These are phyloP conservation scores for Camillea tinctor DNA, from an alignment of 2,329 filamentous ascomycete species.

Conservation along the genomic window DNA sequence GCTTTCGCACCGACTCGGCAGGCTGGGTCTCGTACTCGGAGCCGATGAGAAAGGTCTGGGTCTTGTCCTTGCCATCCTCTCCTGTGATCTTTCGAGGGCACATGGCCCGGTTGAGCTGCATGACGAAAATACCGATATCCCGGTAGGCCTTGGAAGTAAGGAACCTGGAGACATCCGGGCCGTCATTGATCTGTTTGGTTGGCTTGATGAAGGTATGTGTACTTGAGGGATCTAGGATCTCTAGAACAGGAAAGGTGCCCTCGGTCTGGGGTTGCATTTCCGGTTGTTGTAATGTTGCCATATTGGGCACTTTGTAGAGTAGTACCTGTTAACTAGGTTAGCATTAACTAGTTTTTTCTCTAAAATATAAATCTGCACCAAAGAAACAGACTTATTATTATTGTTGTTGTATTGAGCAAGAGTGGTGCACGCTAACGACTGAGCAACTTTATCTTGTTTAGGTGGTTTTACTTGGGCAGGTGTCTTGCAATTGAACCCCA, in stretches of 20 bases:
- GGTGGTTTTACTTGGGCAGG: neutral
- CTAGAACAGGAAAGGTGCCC: slow-evolving; percentile 37
- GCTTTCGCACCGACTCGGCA: slow-evolving; percentile 55
- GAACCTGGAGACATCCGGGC: slow-evolving; percentile 77
- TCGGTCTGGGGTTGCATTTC: slow-evolving; percentile 5
- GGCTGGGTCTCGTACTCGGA: slow-evolving; percentile 42
- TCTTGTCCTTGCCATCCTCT: slow-evolving; percentile 36
- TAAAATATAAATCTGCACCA: too few species aligned
- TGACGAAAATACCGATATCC: slow-evolving; percentile 81
- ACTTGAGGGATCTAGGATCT: slow-evolving; percentile 46
- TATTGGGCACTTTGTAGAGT: slow-evolving; percentile 2
- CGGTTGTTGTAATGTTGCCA: slow-evolving; percentile 10
- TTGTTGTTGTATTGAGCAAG: too few species aligned
- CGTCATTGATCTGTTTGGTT: slow-evolving; percentile 79
- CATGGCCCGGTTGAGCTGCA: slow-evolving; percentile 87
- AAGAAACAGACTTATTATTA: too few species aligned
- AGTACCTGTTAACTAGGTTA: neutral
- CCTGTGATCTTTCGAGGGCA: slow-evolving; percentile 61
- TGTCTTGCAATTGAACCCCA: neutral
- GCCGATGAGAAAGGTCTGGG: slow-evolving; percentile 49
- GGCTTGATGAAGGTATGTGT: slow-evolving; percentile 65
- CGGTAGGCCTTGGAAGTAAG: slow-evolving; percentile 78
- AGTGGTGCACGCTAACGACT: too few species aligned
- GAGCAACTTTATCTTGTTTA: neutral
- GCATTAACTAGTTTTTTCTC: too few species aligned